Evolutionary conservation across 768 basidiomycete genomes (phyloP).

Genomic region (Filobasidium floriforme): DNA sequence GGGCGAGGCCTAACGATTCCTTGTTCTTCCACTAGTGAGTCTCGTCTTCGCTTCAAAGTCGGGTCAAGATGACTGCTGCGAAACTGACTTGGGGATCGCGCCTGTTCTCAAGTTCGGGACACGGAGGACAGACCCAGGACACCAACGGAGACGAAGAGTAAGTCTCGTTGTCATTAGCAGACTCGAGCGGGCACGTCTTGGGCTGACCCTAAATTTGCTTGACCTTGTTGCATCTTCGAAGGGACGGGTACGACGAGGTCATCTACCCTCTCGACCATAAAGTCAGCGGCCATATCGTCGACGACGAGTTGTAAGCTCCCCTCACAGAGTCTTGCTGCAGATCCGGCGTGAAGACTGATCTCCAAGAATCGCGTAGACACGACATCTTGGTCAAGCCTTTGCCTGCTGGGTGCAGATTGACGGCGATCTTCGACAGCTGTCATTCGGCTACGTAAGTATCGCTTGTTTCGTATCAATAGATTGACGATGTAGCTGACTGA

Average conservation of each 20-base stretch:
- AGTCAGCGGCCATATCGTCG: conserved; percentile 67
- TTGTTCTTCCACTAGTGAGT: conserved; percentile 45
- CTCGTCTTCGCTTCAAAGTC: not conserved
- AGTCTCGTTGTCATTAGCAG: not conserved
- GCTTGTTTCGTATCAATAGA: not conserved
- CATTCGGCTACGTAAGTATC: conserved; percentile 35
- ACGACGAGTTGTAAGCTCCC: conserved; percentile 63
- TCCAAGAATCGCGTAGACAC: conserved; percentile 54
- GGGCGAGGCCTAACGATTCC: conserved; percentile 56
- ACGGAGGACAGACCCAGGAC: conserved; percentile 86
- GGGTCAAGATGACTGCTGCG: not conserved
- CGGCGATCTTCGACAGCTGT: conserved; percentile 49
- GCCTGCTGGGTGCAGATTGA: conserved; percentile 79
- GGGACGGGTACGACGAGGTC: conserved; percentile 41
- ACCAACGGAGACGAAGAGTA: conserved; percentile 42
- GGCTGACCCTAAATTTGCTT: conserved; percentile 61
- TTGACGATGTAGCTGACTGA: not conserved
- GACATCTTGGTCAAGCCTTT: conserved; percentile 67
- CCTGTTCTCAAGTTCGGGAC: conserved; percentile 61
- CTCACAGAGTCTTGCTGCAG: not conserved
- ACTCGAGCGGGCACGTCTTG: conserved; percentile 26
- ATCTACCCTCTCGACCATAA: conserved; percentile 82
- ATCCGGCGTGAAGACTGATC: conserved; percentile 10
- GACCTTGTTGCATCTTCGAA: conserved; percentile 48
- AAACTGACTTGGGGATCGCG: not conserved